Evolutionary conservation across 2,329 filamentous ascomycete species (phyloP).

Genomic region (Hymenoscyphus occultus): DNA sequence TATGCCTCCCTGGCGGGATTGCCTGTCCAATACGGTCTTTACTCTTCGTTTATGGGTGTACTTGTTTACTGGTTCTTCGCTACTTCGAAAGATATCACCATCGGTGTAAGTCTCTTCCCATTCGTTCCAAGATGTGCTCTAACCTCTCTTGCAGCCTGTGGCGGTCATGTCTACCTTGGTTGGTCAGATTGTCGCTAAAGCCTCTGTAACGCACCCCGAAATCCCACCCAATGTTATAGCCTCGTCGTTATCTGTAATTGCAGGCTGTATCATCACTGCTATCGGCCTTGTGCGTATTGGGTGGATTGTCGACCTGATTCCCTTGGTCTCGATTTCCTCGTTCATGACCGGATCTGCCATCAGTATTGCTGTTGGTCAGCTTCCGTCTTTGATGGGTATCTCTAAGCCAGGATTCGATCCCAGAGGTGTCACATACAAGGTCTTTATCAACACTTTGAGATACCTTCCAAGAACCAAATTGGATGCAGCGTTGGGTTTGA

Average conservation of each 20-base stretch:
- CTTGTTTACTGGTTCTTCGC: conserved; percentile 97
- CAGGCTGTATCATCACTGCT: conserved; percentile 71
- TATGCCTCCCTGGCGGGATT: conserved; percentile 83
- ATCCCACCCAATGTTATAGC: conserved; percentile 66
- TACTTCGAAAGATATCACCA: conserved; percentile 97
- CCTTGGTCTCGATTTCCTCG: conserved; percentile 82
- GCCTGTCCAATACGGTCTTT: conserved; percentile 79
- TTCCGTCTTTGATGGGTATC: conserved; percentile 81
- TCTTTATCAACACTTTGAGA: conserved; percentile 80
- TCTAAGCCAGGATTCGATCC: conserved; percentile 54
- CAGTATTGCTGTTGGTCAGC: conserved; percentile 81
- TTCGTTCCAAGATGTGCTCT: conserved; percentile 11
- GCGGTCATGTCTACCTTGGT: conserved; percentile 92
- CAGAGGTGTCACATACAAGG: conserved; percentile 72
- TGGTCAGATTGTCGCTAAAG: conserved; percentile 72
- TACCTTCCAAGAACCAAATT: conserved; percentile 62
- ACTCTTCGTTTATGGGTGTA: conserved; percentile 95
- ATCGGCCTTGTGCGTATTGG: conserved; percentile 79
- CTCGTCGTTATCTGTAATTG: conserved; percentile 72
- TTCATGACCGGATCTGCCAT: conserved; percentile 97
- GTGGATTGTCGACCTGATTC: conserved; percentile 91
- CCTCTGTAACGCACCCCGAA: conserved; percentile 54
- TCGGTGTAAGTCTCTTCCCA: conserved; percentile 62
- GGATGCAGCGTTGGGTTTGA: conserved; percentile 89
- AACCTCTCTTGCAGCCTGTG: conserved; percentile 61